Evolutionary conservation across 345 rosid genomes (phyloP).

Genomic region (Eucalyptus regnans): DNA sequence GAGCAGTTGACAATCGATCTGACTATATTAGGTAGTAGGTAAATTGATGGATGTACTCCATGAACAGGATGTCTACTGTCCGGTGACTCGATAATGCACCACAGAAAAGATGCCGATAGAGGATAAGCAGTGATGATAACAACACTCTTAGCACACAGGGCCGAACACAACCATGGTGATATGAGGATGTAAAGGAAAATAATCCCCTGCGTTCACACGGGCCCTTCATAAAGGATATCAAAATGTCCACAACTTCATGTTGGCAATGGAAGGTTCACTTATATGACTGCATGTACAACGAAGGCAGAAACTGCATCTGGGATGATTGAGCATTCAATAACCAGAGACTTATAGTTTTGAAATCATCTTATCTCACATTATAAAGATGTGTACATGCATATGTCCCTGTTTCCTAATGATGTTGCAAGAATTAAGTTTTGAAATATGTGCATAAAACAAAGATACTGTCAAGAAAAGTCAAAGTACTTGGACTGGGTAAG

Average conservation of each 20-base stretch:
- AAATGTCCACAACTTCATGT: not conserved
- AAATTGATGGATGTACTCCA: not conserved
- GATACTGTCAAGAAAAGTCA: not conserved
- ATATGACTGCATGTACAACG: not conserved
- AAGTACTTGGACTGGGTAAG: not conserved
- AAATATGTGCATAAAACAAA: not conserved
- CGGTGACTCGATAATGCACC: not conserved
- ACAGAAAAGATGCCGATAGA: not conserved
- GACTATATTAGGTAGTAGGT: not conserved
- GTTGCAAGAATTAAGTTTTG: not conserved
- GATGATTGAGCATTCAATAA: not conserved
- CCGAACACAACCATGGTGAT: not conserved
- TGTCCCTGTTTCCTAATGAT: not conserved
- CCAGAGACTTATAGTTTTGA: not conserved
- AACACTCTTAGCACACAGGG: not conserved
- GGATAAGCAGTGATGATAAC: not conserved
- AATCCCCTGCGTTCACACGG: not conserved
- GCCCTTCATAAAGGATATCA: not conserved
- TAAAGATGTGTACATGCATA: not conserved
- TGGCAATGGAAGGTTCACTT: not conserved
- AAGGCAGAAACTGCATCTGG: not conserved
- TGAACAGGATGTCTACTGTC: not conserved
- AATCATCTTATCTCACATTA: not conserved
- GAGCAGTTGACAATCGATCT: not conserved
- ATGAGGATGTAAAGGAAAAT: not conserved